phyloP scores from a whole-genome alignment of 1,284 basidiomycete genomes.

The Mrakiaceae sp. region DNA sequence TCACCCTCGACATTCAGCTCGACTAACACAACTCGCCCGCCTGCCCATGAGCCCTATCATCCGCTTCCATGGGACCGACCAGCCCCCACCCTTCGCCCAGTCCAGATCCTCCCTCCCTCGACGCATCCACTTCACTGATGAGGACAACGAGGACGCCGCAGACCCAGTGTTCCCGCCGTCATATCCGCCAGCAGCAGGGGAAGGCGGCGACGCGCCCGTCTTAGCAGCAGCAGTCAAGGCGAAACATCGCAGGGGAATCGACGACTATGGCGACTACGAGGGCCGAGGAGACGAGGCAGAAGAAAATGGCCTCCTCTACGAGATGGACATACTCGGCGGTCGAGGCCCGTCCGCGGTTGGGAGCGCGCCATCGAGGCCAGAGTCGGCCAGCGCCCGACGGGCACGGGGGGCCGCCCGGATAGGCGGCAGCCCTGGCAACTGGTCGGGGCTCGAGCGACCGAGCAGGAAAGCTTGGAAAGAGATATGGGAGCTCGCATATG shows the following conservation, averaged over 20 bases:
- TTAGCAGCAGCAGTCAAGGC: not conserved
- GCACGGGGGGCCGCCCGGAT: constrained; percentile 6
- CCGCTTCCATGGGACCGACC: constrained; percentile 6
- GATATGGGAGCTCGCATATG: constrained; percentile 12
- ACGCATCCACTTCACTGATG: not conserved
- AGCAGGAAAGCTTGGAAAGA: not conserved
- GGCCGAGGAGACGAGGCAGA: not conserved
- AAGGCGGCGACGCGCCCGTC: too few relatives aligned
- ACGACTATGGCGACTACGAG: constrained; percentile 1
- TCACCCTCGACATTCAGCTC: not conserved
- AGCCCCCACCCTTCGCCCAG: constrained; percentile 10
- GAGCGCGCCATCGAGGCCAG: not conserved
- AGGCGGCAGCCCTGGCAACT: not conserved
- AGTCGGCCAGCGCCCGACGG: not conserved
- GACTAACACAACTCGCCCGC: not conserved
- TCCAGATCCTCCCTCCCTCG: not conserved
- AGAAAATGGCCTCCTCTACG: constrained; percentile 7
- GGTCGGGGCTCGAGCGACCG: constrained; percentile 4
- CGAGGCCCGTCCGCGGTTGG: not conserved
- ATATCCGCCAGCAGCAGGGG: not conserved
- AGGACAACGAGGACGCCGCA: not conserved
- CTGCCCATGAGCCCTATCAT: constrained; percentile 13
- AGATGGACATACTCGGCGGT: constrained; percentile 12
- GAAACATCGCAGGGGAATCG: not conserved
- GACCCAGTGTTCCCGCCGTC: not conserved